Conservation (phyloP, 164 flowering plant genomes). For the Aristolochia contorta region DNA sequence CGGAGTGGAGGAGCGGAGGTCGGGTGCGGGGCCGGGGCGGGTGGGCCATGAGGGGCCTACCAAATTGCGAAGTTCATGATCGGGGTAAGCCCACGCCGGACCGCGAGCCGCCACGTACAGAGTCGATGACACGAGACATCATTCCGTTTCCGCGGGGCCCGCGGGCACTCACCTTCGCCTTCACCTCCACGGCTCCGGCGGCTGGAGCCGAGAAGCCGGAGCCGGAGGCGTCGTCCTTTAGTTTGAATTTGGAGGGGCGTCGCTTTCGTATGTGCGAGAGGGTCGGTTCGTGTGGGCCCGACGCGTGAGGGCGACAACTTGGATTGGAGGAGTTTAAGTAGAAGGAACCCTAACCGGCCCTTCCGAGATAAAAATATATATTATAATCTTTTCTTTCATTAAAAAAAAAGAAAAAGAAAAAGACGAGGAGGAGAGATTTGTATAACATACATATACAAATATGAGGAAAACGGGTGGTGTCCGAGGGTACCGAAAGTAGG, state of each 20-base stretch:
- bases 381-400: too few species aligned
- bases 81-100: constrained; percentile 54
- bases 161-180: too few species aligned
- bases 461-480: constrained; percentile 23
- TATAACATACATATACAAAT: too few species aligned
- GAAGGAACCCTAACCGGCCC: not conserved
- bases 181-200: too few species aligned
- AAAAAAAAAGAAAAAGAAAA: constrained; percentile 7
- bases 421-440: too few species aligned
- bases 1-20: not conserved
- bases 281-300: constrained; percentile 39
- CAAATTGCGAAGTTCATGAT: constrained; percentile 26
- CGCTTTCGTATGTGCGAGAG: constrained; percentile 17
- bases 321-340: not conserved
- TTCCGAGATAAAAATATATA: not conserved
- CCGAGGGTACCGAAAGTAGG: not conserved
- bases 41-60: constrained; percentile 23
- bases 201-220: too few species aligned
- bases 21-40: not conserved
- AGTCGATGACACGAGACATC: constrained; percentile 12
- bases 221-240: too few species aligned
- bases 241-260: constrained; percentile 38
- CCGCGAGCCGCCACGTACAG: constrained; percentile 43
- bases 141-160: constrained; percentile 19
- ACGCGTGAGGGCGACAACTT: constrained; percentile 1